These are phyloP conservation scores for Pelargonium myrrhifolium DNA, from an alignment of 441 rosid species.

Conservation along the genomic window DNA sequence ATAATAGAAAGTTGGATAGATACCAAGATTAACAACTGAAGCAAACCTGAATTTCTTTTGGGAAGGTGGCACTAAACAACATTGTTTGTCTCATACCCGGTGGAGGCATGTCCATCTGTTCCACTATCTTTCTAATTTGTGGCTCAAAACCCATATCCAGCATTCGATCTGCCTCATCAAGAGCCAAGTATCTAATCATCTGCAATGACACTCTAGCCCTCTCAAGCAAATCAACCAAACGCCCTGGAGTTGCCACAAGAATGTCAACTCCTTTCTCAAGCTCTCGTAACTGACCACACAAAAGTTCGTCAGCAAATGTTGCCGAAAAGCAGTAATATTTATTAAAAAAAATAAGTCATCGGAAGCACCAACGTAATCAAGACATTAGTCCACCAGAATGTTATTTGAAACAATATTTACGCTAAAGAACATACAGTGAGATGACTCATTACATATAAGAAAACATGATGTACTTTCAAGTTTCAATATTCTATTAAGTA, in stretches of 20 bases:
- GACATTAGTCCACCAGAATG: background rate
- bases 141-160: conserved; percentile 70
- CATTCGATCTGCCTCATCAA: conserved; percentile 71
- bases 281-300: conserved; percentile 42
- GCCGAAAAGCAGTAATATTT: background rate
- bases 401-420: background rate
- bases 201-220: conserved; percentile 57
- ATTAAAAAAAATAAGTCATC: background rate
- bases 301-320: conserved; percentile 11
- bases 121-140: conserved; percentile 57
- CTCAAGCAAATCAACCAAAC: conserved; percentile 55
- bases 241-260: conserved; percentile 59
- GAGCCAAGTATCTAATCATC: conserved; percentile 45
- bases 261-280: conserved; percentile 63
- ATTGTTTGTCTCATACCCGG: conserved; percentile 50
- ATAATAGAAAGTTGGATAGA: conserved; percentile 2
- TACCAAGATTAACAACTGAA: conserved; percentile 3
- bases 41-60: conserved; percentile 52
- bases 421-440: background rate
- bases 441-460: background rate
- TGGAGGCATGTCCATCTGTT: conserved; percentile 62
- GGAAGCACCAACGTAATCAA: background rate
- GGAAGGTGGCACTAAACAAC: conserved; percentile 64
- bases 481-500: too few relatives aligned
- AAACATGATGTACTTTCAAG: background rate